A percentile compares a stretch with the other conserved stretches of the same genome.
These are phyloP conservation scores for Aegilops sharonensis DNA, from an alignment of 176 grass and related monocot genomes.

Conservation along the genomic window DNA sequence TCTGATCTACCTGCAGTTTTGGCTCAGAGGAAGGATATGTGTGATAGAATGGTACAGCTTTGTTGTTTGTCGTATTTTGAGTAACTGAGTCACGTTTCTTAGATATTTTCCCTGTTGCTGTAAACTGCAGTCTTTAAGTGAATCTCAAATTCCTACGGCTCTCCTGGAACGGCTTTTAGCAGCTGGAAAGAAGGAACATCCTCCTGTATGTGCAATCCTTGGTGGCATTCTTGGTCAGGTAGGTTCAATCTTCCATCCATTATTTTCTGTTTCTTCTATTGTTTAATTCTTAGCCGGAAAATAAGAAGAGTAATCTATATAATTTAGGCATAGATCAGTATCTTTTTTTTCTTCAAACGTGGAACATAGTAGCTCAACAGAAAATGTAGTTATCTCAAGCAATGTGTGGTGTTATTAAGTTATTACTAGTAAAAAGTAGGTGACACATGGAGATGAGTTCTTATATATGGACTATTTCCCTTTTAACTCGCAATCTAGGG, in stretches of 20 bases:
- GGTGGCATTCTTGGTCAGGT: conserved; percentile 99
- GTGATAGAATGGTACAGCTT: conserved; percentile 55
- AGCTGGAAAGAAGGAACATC: conserved; percentile 73
- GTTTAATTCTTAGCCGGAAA: background rate
- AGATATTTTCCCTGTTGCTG: conserved; percentile 25
- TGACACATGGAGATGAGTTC: background rate
- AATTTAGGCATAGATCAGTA: background rate
- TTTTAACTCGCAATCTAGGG: background rate
- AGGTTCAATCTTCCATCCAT: background rate
- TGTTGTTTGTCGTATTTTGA: background rate
- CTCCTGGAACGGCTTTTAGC: conserved; percentile 68
- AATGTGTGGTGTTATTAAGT: background rate
- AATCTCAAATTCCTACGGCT: conserved; percentile 61
- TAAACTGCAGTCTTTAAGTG: conserved; percentile 71
- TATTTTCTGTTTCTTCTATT: background rate
- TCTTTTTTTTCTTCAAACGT: background rate
- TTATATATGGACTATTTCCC: background rate
- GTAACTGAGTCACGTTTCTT: background rate
- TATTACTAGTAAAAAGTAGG: background rate
- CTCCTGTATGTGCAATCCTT: conserved; percentile 85
- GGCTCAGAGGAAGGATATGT: conserved; percentile 66
- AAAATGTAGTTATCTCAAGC: background rate
- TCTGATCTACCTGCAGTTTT: conserved; percentile 68
- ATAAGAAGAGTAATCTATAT: background rate
- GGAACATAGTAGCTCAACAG: background rate